Evolutionary conservation across 257 asterid species (phyloP).

Genomic region (Penstemon davidsonii): DNA sequence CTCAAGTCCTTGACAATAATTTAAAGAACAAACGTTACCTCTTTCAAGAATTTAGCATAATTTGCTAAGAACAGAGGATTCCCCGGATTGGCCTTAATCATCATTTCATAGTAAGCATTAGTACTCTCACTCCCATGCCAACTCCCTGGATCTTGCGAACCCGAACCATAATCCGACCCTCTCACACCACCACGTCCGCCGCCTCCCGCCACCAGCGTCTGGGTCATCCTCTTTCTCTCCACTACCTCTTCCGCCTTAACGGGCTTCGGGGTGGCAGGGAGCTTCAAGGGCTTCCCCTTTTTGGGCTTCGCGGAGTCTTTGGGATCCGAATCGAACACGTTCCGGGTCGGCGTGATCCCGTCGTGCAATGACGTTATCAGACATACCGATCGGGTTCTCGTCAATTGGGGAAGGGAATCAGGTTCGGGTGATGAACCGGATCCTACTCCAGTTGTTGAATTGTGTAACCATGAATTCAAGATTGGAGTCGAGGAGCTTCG

Average conservation of each 20-base stretch:
- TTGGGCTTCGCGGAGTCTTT: conserved; percentile 41
- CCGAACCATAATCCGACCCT: conserved; percentile 47
- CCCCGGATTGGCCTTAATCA: conserved; percentile 68
- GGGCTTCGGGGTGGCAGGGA: conserved; percentile 37
- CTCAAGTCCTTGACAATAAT: background rate
- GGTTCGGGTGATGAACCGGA: conserved; percentile 48
- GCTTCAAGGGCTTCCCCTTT: conserved; percentile 25
- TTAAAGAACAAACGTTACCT: conserved; percentile 36
- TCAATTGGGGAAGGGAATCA: conserved; percentile 42
- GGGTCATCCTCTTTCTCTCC: conserved; percentile 42
- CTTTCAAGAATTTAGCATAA: conserved; percentile 79
- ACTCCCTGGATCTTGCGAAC: conserved; percentile 42
- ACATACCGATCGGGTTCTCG: conserved; percentile 48
- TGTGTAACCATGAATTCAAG: conserved; percentile 52
- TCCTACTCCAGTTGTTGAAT: conserved; percentile 32
- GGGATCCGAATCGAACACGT: conserved; percentile 40
- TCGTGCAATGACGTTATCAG: conserved; percentile 43
- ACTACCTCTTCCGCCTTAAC: conserved; percentile 23
- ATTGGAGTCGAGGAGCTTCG: conserved; percentile 68
- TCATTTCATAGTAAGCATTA: conserved; percentile 63
- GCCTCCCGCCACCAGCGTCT: conserved; percentile 46
- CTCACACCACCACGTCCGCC: conserved; percentile 45
- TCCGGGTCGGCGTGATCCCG: conserved; percentile 28
- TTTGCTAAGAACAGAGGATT: conserved; percentile 70
- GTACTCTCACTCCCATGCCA: conserved; percentile 57